phyloP scores from a whole-genome alignment of 495 filamentous ascomycete genomes.

The Apodospora peruviana region DNA sequence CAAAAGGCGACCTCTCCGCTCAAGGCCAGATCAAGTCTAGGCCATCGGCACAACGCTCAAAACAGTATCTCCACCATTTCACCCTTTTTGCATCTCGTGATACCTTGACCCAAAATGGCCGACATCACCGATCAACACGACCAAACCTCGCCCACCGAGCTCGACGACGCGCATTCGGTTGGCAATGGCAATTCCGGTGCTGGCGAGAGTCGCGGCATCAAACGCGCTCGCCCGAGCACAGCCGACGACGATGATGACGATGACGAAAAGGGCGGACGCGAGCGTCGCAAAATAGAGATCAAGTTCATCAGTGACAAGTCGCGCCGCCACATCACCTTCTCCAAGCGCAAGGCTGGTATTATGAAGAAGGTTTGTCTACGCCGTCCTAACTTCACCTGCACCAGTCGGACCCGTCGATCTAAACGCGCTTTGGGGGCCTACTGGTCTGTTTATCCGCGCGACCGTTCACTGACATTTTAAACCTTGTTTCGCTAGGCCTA shows the following conservation, averaged over 20 bases:
- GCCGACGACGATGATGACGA: constrained; percentile 97
- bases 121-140: constrained; percentile 60
- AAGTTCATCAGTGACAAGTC: constrained; percentile 99
- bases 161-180: constrained; percentile 55
- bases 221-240: constrained; percentile 76
- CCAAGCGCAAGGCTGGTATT: constrained; percentile 99
- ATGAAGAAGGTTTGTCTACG: constrained; percentile 92
- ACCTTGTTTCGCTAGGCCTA: constrained; percentile 64
- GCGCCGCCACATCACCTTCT: constrained; percentile 99
- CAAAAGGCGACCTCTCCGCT: constrained; percentile 47
- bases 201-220: constrained; percentile 74
- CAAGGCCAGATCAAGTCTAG: constrained; percentile 54
- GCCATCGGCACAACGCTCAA: constrained; percentile 54
- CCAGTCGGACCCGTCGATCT: constrained; percentile 2
- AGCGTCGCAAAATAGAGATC: constrained; percentile 99
- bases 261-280: constrained; percentile 95
- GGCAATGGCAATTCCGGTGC: constrained; percentile 55
- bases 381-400: not conserved
- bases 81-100: constrained; percentile 40
- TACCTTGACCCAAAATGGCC: constrained; percentile 49
- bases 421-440: constrained; percentile 12
- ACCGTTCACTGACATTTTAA: constrained; percentile 20
- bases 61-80: constrained; percentile 52
- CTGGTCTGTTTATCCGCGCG: not conserved
- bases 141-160: constrained; percentile 52